These are phyloP conservation scores for Leccinum longicurvipes DNA, from an alignment of 768 basidiomycete genomes.

Conservation along the genomic window DNA sequence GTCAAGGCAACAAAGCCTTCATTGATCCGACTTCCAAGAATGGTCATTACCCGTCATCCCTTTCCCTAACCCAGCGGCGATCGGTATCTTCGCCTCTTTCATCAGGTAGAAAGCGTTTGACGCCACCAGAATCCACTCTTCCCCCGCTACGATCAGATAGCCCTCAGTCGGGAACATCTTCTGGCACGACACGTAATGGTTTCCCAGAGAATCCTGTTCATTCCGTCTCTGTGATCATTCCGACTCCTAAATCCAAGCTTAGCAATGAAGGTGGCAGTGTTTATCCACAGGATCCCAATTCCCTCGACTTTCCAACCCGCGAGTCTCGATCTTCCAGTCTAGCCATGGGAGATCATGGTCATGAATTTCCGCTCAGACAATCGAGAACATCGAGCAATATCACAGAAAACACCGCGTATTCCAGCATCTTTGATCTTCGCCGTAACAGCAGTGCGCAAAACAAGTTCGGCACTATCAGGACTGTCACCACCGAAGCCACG, in stretches of 20 bases:
- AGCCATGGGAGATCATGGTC: slow-evolving; percentile 30
- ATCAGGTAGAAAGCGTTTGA: slow-evolving; percentile 44
- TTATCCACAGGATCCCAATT: slow-evolving; percentile 17
- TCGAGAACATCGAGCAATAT: slow-evolving; percentile 61
- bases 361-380: slow-evolving; percentile 46
- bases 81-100: slow-evolving; percentile 37
- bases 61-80: slow-evolving; percentile 39
- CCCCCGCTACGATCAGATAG: slow-evolving; percentile 56
- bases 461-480: slow-evolving; percentile 76
- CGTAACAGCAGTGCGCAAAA: slow-evolving; percentile 44
- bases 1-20: slow-evolving; percentile 33
- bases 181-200: slow-evolving; percentile 30
- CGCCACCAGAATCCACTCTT: slow-evolving; percentile 45
- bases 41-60: slow-evolving; percentile 30
- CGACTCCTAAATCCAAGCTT: slow-evolving; percentile 38
- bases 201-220: slow-evolving; percentile 39
- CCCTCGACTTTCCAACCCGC: slow-evolving; percentile 31
- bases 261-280: slow-evolving; percentile 6
- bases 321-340: slow-evolving; percentile 36
- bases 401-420: slow-evolving; percentile 54
- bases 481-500: slow-evolving; percentile 79
- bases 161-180: slow-evolving; percentile 44
- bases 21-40: slow-evolving; percentile 32
- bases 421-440: slow-evolving; percentile 59
- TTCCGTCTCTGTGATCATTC: slow-evolving; percentile 30